phyloP scores from a whole-genome alignment of 305 asterid species.

The Fraxinus latifolia region DNA sequence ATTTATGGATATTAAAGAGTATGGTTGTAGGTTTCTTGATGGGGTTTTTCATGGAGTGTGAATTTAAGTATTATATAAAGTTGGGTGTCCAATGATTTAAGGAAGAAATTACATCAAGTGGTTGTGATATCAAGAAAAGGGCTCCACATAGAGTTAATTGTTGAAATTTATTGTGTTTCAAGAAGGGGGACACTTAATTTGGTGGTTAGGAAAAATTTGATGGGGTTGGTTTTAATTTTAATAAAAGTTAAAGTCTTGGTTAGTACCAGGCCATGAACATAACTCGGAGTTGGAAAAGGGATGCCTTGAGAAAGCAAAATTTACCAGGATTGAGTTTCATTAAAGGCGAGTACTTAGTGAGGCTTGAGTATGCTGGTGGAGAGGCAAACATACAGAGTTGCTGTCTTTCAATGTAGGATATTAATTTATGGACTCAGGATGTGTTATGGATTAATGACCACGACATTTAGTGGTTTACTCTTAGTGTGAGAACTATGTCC shows the following conservation, averaged over 20 bases:
- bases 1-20: constrained; percentile 28
- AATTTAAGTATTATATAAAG: constrained; percentile 25
- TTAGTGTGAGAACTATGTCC: not conserved
- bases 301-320: not conserved
- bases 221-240: constrained; percentile 4
- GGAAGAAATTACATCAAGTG: not conserved
- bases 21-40: constrained; percentile 26
- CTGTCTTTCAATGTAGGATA: constrained; percentile 4
- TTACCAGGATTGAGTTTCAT: constrained; percentile 2
- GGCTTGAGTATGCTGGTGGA: constrained; percentile 8
- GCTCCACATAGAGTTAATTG: constrained; percentile 6
- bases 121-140: constrained; percentile 12
- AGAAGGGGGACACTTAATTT: not conserved
- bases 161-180: constrained; percentile 14
- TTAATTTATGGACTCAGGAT: not conserved
- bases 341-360: not conserved
- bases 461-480: not conserved
- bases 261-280: not conserved
- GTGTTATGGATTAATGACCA: not conserved
- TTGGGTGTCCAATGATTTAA: constrained; percentile 19
- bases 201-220: constrained; percentile 16
- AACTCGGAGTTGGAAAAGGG: not conserved
- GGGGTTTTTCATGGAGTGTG: constrained; percentile 32
- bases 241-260: not conserved
- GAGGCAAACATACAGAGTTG: not conserved